phyloP scores from a whole-genome alignment of 2,329 filamentous ascomycete species.

The Fusarium tricinctum region DNA sequence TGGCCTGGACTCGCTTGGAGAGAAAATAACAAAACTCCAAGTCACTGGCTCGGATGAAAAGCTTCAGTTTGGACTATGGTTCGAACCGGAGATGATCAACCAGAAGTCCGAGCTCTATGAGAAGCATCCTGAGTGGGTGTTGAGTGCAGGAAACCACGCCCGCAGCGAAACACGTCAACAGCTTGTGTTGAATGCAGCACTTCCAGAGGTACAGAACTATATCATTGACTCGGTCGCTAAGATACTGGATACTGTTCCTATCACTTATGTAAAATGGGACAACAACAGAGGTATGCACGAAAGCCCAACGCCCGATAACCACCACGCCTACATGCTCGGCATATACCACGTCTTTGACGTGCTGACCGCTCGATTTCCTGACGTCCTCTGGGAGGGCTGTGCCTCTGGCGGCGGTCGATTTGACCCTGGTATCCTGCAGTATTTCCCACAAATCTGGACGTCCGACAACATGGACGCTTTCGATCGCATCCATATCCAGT shows the following conservation, averaged over 20 bases:
- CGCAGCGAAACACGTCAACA: conserved; percentile 70
- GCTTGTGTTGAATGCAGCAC: conserved; percentile 72
- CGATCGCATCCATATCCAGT: conserved; percentile 72
- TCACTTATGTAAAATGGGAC: conserved; percentile 77
- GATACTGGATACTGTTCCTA: conserved; percentile 66
- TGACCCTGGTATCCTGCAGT: conserved; percentile 73
- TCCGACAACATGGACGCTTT: conserved; percentile 75
- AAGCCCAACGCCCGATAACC: conserved; percentile 64
- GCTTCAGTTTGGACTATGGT: conserved; percentile 74
- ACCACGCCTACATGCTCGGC: conserved; percentile 73
- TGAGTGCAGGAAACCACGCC: conserved; percentile 69
- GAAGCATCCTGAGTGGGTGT: conserved; percentile 74
- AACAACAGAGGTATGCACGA: conserved; percentile 77
- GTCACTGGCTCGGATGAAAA: conserved; percentile 61
- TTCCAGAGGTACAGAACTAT: conserved; percentile 73
- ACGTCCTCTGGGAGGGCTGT: conserved; percentile 76
- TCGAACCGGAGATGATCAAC: conserved; percentile 78
- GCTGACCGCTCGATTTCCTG: conserved; percentile 70
- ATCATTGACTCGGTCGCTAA: conserved; percentile 69
- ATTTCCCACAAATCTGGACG: conserved; percentile 76
- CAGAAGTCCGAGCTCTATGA: conserved; percentile 72
- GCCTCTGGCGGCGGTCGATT: conserved; percentile 75
- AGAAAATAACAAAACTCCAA: conserved; percentile 64
- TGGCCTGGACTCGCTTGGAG: conserved; percentile 66
- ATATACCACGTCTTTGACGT: conserved; percentile 73